Evolutionary conservation across 2,329 filamentous ascomycete genomes (phyloP), one percentile per base, ranked within the genome.

Genomic region (Calonectria fujianensis): DNA sequence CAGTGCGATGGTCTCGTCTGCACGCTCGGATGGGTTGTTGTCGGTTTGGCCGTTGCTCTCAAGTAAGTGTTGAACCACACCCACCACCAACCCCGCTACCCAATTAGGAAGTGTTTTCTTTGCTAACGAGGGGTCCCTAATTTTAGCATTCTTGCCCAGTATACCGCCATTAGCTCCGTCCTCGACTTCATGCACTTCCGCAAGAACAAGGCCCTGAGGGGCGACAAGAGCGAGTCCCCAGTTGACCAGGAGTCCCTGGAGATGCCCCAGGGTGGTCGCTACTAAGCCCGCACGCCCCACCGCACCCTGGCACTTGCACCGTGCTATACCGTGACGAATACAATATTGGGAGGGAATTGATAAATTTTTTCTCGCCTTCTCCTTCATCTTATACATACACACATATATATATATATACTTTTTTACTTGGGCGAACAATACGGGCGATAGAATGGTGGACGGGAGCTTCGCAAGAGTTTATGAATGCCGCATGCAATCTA

Each of bases 11-110:
- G 70, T 0, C 69, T 59, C 27, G 69, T 70, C 37, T 77, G 75
- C 18, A 35, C 63, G 18, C 63, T 77, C 4, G 71, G 75, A 10
- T 77, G 75, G 74, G 70, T 69, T 4, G 51, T 77, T 1, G 64
- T 71, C 2, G 67, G n/a, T 29, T 16, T 76, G 52, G 52, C 54
- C 13, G 31, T 72, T 5, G 9, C 61, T 8, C 50, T 48, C 4
- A 52, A 63, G 63, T 73, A 29, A 45, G 69, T 54, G 16, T 24
- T 18, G 27, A n/a, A 14, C 14, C 14, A 10, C 3, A 37, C 6
- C 37, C 37, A 3, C 32, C 39, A 4, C 39, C 16, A 16, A 6
- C 11, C 37, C 41, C 13, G 18, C 14, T 2, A 16, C 13, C 24
- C 1, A 1, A 24, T 50, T 29, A 7, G 51, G 24, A 24, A 20